Base-by-base conservation (phyloP, 176 grass and related monocot species). In the Hsuehochloa calcarea region DNA sequence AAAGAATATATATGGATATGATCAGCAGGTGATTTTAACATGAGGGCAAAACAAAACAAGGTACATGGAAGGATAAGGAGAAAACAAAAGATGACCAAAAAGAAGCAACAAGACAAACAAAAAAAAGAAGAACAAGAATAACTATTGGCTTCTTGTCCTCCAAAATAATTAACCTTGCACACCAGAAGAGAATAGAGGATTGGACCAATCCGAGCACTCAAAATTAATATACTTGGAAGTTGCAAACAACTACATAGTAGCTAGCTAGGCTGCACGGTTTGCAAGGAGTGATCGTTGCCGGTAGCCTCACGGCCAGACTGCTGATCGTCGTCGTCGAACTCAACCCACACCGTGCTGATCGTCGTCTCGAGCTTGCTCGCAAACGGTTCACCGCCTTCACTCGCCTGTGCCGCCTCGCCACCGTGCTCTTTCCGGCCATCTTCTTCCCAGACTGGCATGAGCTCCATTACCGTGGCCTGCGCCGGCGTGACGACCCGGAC, bases 311-410 rank as follows among this genome's bases (percentile, higher is more conserved):
- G 23, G 40, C 44, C 55, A 70, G 39, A 47, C 47, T 85, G 46
- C 49, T 80, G 56, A 46, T 26, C 71, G 8, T 88, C 80, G 14
- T 93, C 86, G 35, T 91, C 89, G 72, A 98, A 95, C 74, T 89
- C 86, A 3, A 98, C 91, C 96, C 96, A 98, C 47, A 95, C 91
- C 39, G 91, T 92, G 91, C 89, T 98, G 84, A 98, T 89, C 51
- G 88, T 94, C 6, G 96, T 89, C 88, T 98, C 88, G 45, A 97
- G 70, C 85, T 88, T 97, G 68, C 72, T 70, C 37, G 63, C n/a
- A 39, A 91, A 91, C 31, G 54, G 27, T 8, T 76, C 34, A 4
- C 39, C 74, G 9, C 43, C 54, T 4, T 14, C 52, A 44, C 31
- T 54, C 41, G 20, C 77, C 60, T 39, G 39, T 6, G 12, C n/a